Evolutionary conservation across 768 basidiomycete genomes (phyloP).

Genomic region (Leccinum subgranulosum): DNA sequence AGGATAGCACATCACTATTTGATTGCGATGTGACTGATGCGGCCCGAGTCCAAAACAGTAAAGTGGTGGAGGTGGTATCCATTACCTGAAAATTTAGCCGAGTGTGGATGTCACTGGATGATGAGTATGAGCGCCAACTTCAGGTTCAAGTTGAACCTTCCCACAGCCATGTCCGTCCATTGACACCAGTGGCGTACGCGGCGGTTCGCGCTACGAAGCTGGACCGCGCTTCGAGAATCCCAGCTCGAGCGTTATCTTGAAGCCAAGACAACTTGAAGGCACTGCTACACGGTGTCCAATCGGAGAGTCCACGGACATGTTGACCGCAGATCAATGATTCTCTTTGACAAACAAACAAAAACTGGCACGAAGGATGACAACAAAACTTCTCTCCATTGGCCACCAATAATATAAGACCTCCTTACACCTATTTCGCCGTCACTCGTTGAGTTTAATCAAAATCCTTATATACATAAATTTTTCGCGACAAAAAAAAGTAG

Average conservation of each 20-base stretch:
- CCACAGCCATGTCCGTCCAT: neutral
- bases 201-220: neutral
- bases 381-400: neutral
- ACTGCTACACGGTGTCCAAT: neutral
- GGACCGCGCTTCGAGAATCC: slow-evolving; percentile 5
- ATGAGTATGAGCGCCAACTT: neutral
- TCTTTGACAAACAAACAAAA: neutral
- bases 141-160: neutral
- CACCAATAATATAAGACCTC: neutral
- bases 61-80: neutral
- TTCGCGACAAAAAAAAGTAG: neutral
- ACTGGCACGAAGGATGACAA: neutral
- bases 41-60: neutral
- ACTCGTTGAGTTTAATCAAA: neutral
- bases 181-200: slow-evolving; percentile 12
- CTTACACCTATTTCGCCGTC: neutral
- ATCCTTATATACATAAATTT: neutral
- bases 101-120: neutral
- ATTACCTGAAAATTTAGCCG: neutral
- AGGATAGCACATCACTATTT: neutral
- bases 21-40: neutral
- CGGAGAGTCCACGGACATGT: neutral
- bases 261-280: neutral
- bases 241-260: neutral
- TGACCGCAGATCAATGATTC: neutral